These are phyloP conservation scores for Metarhizium sp. DNA, from an alignment of 2,329 filamentous ascomycete genomes.

Conservation along the genomic window DNA sequence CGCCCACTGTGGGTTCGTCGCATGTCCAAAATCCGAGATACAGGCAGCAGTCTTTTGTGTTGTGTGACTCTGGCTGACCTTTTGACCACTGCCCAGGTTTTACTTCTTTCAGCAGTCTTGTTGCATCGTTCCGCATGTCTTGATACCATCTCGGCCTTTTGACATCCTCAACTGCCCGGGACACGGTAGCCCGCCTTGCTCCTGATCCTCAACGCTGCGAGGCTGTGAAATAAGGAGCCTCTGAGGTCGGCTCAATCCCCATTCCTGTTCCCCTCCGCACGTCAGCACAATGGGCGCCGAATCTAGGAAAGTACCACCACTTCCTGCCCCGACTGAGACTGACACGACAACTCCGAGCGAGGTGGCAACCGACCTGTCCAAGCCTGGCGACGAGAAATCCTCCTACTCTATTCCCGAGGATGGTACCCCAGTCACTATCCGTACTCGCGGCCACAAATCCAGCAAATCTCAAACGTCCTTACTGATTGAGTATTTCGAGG, in stretches of 20 bases:
- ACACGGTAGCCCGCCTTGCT: neutral
- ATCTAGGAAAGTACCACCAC: conserved; percentile 50
- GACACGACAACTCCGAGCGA: conserved; percentile 55
- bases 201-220: neutral
- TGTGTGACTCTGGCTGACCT: conserved; percentile 4
- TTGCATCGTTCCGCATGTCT: conserved; percentile 18
- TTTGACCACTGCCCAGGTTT: conserved; percentile 1
- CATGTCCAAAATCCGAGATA: neutral
- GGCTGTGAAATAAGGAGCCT: neutral
- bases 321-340: conserved; percentile 73
- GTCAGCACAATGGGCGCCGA: conserved; percentile 44
- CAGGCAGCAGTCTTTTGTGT: neutral
- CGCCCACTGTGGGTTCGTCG: neutral
- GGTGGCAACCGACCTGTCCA: conserved; percentile 55
- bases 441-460: conserved; percentile 55
- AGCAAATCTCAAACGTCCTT: conserved; percentile 76
- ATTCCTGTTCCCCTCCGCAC: neutral
- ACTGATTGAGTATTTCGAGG: conserved; percentile 92
- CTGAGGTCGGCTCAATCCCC: neutral
- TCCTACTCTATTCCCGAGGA: conserved; percentile 76
- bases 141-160: conserved; percentile 14
- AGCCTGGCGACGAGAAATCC: conserved; percentile 58
- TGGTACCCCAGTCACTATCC: conserved; percentile 86
- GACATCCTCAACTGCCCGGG: conserved; percentile 5
- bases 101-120: conserved; percentile 3